Percentiles rank a stretch among this genome's conserved stretches.
These are phyloP conservation scores for Yueomyces sinensis DNA, from an alignment of 805 yeast species.

Conservation along the genomic window DNA sequence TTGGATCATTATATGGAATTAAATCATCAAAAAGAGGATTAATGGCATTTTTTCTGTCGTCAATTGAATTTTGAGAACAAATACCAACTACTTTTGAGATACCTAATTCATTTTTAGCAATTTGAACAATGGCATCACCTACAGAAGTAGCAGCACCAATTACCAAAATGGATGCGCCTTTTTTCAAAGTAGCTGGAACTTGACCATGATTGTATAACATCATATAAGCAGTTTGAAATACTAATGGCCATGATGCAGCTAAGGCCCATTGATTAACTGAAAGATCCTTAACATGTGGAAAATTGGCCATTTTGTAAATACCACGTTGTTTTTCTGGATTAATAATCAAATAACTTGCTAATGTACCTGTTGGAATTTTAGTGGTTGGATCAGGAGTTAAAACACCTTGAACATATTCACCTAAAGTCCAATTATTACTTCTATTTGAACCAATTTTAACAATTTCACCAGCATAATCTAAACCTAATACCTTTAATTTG, in stretches of 20 bases:
- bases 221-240: conserved; percentile 46
- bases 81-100: conserved; percentile 43
- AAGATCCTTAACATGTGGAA: conserved; percentile 9
- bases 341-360: conserved; percentile 33
- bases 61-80: conserved; percentile 37
- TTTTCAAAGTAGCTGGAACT: conserved; percentile 21
- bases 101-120: conserved; percentile 36
- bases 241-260: conserved; percentile 47
- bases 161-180: conserved; percentile 39
- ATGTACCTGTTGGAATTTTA: conserved; percentile 27
- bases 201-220: conserved; percentile 24
- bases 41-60: conserved; percentile 24
- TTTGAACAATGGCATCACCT: conserved; percentile 42
- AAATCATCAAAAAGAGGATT: conserved; percentile 42
- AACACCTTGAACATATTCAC: conserved; percentile 19
- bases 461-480: conserved; percentile 21
- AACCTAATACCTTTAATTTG: conserved; percentile 13
- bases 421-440: conserved; percentile 8
- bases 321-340: conserved; percentile 18
- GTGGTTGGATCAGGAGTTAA: conserved; percentile 4
- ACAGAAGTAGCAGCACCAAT: conserved; percentile 69
- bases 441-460: conserved; percentile 13
- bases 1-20: conserved; percentile 37
- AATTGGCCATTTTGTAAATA: conserved; percentile 22
- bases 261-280: conserved; percentile 4